Conservation (phyloP, 371 early-diverging fungal genomes). For the Capillidium rhysosporum region DNA sequence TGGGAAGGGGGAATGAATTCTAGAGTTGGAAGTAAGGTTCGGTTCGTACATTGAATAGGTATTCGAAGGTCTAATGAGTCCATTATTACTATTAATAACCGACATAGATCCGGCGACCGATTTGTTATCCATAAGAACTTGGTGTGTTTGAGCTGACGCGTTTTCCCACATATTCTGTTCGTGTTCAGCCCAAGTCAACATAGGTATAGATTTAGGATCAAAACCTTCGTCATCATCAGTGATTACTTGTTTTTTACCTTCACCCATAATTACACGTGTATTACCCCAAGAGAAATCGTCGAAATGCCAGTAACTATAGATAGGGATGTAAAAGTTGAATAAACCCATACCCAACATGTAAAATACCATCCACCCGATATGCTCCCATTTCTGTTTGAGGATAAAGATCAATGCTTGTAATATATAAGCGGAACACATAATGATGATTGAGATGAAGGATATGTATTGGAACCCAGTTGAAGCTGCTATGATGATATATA, state of each 20-base stretch:
- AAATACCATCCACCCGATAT: slow-evolving; percentile 76
- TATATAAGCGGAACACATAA: slow-evolving; percentile 29
- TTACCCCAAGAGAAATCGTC: slow-evolving; percentile 80
- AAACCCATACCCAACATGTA: slow-evolving; percentile 46
- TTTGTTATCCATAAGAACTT: not conserved
- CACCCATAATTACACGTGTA: slow-evolving; percentile 52
- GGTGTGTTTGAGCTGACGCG: slow-evolving; percentile 6
- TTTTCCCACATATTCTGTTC: slow-evolving; percentile 30
- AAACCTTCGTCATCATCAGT: slow-evolving; percentile 37
- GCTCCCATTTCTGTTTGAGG: slow-evolving; percentile 24
- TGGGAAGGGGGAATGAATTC: not conserved
- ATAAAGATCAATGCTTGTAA: slow-evolving; percentile 25
- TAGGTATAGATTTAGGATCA: slow-evolving; percentile 39
- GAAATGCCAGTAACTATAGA: slow-evolving; percentile 83
- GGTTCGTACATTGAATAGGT: not conserved
- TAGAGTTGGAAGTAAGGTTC: not conserved
- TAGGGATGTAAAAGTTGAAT: slow-evolving; percentile 36
- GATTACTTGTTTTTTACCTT: slow-evolving; percentile 24
- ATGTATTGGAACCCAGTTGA: slow-evolving; percentile 28
- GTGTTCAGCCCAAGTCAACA: slow-evolving; percentile 43
- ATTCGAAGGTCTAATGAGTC: not conserved
- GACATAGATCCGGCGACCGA: not conserved
- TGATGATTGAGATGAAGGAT: slow-evolving; percentile 29
- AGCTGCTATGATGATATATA: slow-evolving; percentile 43
- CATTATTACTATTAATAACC: not conserved